phyloP scores from a whole-genome alignment of 163 green algal genomes.

The Scenedesmus sp. region DNA sequence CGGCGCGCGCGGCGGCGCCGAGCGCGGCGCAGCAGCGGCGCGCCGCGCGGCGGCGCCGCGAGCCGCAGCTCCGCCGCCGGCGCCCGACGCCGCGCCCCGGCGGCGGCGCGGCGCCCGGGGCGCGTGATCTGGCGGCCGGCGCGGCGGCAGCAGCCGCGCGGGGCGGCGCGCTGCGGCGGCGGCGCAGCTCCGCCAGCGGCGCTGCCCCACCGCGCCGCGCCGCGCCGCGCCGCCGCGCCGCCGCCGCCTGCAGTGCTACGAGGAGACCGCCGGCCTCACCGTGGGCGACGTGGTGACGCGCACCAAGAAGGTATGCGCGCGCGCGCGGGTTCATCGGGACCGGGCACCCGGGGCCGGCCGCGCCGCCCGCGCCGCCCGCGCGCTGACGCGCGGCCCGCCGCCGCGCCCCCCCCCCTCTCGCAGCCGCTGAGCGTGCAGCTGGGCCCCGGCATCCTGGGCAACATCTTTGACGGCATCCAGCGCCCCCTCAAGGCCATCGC shows the following conservation, averaged over 20 bases:
- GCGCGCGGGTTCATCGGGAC: not conserved
- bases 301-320: constrained; percentile 86
- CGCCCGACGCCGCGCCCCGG: too few species aligned
- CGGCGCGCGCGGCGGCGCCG: too few species aligned
- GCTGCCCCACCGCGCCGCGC: too few species aligned
- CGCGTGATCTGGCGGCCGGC: too few species aligned
- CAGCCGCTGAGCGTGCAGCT: constrained; percentile 97
- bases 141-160: too few species aligned
- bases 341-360: not conserved
- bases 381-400: not conserved
- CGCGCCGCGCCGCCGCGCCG: too few species aligned
- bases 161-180: too few species aligned
- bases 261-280: constrained; percentile 97
- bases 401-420: not conserved
- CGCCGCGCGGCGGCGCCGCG: too few species aligned
- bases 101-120: too few species aligned
- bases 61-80: too few species aligned
- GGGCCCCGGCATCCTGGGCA: constrained; percentile 94
- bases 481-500: constrained; percentile 96
- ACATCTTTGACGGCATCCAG: constrained; percentile 99
- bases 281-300: constrained; percentile 93
- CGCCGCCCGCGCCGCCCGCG: not conserved
- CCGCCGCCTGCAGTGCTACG: constrained; percentile 99
- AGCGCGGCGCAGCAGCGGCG: constrained; percentile 8
- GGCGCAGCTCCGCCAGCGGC: too few species aligned